Percentiles rank a stretch among this genome's conserved stretches.
phyloP scores from a whole-genome alignment of 345 rosid genomes.

The Dipteronia dyeriana region DNA sequence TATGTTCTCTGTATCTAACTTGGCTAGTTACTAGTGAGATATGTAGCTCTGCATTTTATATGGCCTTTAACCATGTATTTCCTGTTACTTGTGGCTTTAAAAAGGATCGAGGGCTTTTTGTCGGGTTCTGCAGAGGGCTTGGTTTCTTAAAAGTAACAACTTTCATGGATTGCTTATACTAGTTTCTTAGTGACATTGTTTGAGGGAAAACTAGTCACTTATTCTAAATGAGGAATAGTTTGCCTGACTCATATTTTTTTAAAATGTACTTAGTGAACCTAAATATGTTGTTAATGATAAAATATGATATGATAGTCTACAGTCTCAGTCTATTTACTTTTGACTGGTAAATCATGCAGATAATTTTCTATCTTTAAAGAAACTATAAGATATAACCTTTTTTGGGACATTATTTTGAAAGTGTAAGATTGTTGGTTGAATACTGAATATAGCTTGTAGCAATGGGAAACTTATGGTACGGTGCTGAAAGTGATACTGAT shows the following conservation, averaged over 20 bases:
- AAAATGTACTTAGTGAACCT: neutral
- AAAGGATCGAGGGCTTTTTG: neutral
- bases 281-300: neutral
- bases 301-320: neutral
- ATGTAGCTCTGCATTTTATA: neutral
- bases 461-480: neutral
- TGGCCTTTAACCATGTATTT: neutral
- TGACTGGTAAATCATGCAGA: neutral
- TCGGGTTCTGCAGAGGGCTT: neutral
- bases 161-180: no score
- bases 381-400: neutral
- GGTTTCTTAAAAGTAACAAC: no score
- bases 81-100: neutral
- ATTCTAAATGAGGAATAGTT: neutral
- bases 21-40: neutral
- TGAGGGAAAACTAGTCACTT: neutral
- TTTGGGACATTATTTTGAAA: neutral
- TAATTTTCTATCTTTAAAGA: neutral
- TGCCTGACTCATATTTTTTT: neutral
- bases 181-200: neutral
- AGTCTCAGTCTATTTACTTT: neutral
- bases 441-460: neutral
- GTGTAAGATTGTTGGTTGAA: neutral
- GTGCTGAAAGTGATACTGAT: neutral
- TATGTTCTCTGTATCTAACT: neutral